Evolutionary conservation across 306 rosid genomes (phyloP), one percentile per base, ranked within the genome.

Genomic region (Rosa rugosa): DNA sequence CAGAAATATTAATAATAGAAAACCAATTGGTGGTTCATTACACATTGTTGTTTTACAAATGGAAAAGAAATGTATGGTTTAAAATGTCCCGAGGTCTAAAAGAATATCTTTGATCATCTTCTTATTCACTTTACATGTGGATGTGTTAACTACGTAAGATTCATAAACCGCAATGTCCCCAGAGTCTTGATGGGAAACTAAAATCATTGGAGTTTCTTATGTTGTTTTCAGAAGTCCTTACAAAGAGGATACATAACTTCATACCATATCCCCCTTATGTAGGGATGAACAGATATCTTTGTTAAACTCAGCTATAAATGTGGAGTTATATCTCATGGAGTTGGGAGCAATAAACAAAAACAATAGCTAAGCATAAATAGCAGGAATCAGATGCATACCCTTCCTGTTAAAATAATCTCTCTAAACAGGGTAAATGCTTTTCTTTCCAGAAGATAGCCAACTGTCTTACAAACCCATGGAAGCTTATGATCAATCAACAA

Each of bases 381-480:
- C 63, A 51, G 76, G 51, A 20, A 23, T 70, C 5, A 81, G 63
- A 77, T 41, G 25, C 80, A 82, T 89, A 95, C 99, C 96, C 90
- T 91, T 79, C 86, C 94, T 12, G 86, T 72, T 75, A 95, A 86
- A 83, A 90, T 77, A 82, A 88, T 87, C 78, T 95, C 97, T 80
- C 98, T 91, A 57, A 91, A 85, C 76, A 89, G 83, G 72, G 75
- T 12, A 72, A 88, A 89, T 76, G 89, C 91, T 73, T 85, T 91
- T 75, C 88, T 93, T 85, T 88, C 93, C 79, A 88, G 85, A 42
- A 90, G 88, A 89, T 87, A 85, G 81, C 87, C 85, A 71, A 93
- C 90, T 77, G 81, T 86, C 82, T 83, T 85, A 81, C 98, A 95
- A 89, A 83, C 88, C 99, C 99, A 95, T 49, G 99, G 98, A 74